Evolutionary conservation across 768 basidiomycete species (phyloP).

Genomic region (Serpula lacrymans): DNA sequence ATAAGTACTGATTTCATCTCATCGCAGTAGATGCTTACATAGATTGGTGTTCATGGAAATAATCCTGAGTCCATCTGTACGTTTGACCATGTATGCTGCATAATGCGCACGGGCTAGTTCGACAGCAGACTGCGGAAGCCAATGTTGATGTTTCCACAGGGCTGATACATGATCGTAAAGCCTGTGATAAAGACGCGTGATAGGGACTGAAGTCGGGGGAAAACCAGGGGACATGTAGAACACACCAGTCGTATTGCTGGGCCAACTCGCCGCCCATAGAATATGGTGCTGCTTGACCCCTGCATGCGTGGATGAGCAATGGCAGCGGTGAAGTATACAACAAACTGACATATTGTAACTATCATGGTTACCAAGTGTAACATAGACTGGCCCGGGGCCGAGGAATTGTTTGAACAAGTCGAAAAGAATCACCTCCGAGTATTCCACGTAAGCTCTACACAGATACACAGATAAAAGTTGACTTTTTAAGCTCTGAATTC

Average conservation of each 20-base stretch:
- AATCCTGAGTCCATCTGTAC: conserved; percentile 62
- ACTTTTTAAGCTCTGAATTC: background rate
- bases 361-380: conserved; percentile 76
- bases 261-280: conserved; percentile 52
- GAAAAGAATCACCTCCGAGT: conserved; percentile 65
- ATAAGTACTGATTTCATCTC: background rate
- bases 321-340: background rate
- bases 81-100: conserved; percentile 66
- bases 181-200: conserved; percentile 35
- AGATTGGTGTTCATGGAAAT: conserved; percentile 77
- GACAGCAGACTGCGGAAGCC: conserved; percentile 59
- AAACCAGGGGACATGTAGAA: background rate
- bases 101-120: conserved; percentile 64
- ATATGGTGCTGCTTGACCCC: conserved; percentile 58
- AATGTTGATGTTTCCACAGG: conserved; percentile 69
- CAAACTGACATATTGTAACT: conserved; percentile 56
- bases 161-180: conserved; percentile 72
- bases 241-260: conserved; percentile 64
- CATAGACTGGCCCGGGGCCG: conserved; percentile 69
- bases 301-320: background rate
- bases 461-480: conserved; percentile 1
- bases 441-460: conserved; percentile 52
- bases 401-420: conserved; percentile 63
- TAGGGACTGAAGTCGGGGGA: background rate
- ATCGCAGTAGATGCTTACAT: conserved; percentile 42